Conservation (phyloP, 2,329 filamentous ascomycete genomes). For the Shiraia sp. region DNA sequence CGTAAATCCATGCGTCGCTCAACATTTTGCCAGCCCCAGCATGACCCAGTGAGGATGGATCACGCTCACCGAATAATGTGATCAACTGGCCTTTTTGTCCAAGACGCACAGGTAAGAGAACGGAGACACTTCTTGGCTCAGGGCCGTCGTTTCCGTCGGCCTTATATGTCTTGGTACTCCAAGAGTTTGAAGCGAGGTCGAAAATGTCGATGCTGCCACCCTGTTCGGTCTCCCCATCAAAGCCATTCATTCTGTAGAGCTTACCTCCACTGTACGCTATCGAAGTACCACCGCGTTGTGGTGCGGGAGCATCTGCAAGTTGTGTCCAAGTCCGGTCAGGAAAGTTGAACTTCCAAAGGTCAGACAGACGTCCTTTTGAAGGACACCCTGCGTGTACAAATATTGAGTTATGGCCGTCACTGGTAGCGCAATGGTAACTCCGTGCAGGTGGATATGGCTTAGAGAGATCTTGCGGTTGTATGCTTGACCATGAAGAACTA, state of each 20-base stretch:
- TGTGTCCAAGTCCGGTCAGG: slow-evolving; percentile 67
- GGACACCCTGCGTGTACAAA: slow-evolving; percentile 79
- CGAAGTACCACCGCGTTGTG: slow-evolving; percentile 67
- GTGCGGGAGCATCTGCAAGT: slow-evolving; percentile 68
- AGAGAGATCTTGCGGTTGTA: slow-evolving; percentile 59
- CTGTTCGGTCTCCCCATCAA: slow-evolving; percentile 70
- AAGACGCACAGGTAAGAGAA: slow-evolving; percentile 49
- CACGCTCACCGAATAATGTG: slow-evolving; percentile 59
- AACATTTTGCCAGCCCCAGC: slow-evolving; percentile 62
- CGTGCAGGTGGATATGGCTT: slow-evolving; percentile 64
- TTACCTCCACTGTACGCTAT: slow-evolving; percentile 67
- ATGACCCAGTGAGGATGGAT: slow-evolving; percentile 58
- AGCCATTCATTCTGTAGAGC: slow-evolving; percentile 80
- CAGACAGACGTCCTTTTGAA: slow-evolving; percentile 63
- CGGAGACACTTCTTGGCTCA: slow-evolving; percentile 54
- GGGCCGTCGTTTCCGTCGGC: slow-evolving; percentile 54
- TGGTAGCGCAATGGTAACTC: slow-evolving; percentile 71
- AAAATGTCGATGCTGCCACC: slow-evolving; percentile 73
- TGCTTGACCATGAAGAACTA: slow-evolving; percentile 64
- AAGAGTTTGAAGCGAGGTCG: slow-evolving; percentile 43
- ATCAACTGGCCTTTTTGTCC: slow-evolving; percentile 46
- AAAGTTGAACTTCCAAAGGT: slow-evolving; percentile 80
- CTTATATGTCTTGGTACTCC: slow-evolving; percentile 45
- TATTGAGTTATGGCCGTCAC: slow-evolving; percentile 69
- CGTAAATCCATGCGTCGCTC: slow-evolving; percentile 55